Base-by-base conservation (phyloP, 2,329 filamentous ascomycete species). In the Teratosphaeria destructans region DNA sequence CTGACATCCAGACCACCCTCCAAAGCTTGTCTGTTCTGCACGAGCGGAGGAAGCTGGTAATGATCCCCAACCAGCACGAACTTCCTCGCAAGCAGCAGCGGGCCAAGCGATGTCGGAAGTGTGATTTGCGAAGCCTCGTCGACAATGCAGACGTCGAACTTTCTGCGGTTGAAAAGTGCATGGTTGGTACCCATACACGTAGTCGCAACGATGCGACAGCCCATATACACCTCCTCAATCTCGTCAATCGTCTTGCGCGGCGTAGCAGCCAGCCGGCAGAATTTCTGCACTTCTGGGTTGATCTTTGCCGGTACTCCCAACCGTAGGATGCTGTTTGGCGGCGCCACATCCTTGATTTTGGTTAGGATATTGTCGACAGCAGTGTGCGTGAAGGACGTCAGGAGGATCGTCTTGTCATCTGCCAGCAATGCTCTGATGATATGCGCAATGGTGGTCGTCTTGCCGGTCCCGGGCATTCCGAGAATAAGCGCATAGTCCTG, bases 121-220 rank as follows among this genome's bases (percentile, higher is more conserved):
- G 94, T 99, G 71, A 99, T 97, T 69, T 99, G 94, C 2, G 92
- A 96, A 0, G 94, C 94, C 74, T 99, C 94, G 65, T 99, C 94
- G 3, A 99, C 93, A 63, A 99, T 97, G 70, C 94, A 99, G 71
- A 96, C 97, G 74, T 99, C 94, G 66, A 99, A 99, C 0, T 87
- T 85, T 4, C 94, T 87, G 69, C 93, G 88, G 59, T 84, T 87
- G 75, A 99, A 97, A 8, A 99, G 78, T 2, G 86, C 82, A 72
- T 99, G 94, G 66, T 88, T 93, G 71, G 96, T 89, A 2, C 92
- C 90, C 29, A 99, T 81, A 70, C 94, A 99, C 0, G 94, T 97
- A 0, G 94, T 96, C 4, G 93, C 94, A 3, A 99, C 94, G 32
- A 99, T 86, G 1, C 89, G 89, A 2, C 89, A 90, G 55, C 87